These are phyloP conservation scores for Fraxinus baroniana DNA, from an alignment of 305 asterid species.

Conservation along the genomic window DNA sequence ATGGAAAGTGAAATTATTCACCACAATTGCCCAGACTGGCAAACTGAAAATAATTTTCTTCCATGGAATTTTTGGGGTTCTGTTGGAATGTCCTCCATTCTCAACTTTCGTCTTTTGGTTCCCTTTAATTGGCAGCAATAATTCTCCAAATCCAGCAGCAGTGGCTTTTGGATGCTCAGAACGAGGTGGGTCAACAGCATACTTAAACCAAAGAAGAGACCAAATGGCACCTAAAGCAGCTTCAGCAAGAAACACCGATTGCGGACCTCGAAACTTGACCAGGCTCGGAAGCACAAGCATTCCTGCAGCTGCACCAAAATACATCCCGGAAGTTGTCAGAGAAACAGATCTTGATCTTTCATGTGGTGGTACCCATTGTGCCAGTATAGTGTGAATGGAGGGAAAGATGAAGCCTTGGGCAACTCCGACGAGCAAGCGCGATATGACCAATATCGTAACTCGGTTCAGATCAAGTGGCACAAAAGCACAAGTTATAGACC, in stretches of 20 bases:
- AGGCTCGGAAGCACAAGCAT: constrained; percentile 84
- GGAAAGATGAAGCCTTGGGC: constrained; percentile 98
- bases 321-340: constrained; percentile 93
- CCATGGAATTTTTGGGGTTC: constrained; percentile 69
- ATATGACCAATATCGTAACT: constrained; percentile 54
- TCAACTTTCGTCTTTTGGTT: constrained; percentile 46
- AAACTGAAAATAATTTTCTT: constrained; percentile 56
- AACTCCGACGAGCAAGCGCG: constrained; percentile 92
- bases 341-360: constrained; percentile 94
- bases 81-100: constrained; percentile 47
- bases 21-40: constrained; percentile 93
- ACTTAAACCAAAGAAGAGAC: constrained; percentile 83
- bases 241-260: constrained; percentile 81
- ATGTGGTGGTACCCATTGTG: constrained; percentile 99
- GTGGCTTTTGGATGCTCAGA: constrained; percentile 92
- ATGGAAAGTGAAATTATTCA: constrained; percentile 87
- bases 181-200: constrained; percentile 86
- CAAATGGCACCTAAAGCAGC: constrained; percentile 81
- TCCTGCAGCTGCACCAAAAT: constrained; percentile 89
- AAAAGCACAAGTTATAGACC: constrained; percentile 90
- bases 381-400: constrained; percentile 91
- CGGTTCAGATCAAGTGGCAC: constrained; percentile 80
- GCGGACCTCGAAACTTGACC: constrained; percentile 77
- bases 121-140: constrained; percentile 59
- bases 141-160: constrained; percentile 88